A percentile compares a stretch with the other conserved stretches of the same genome.
Conservation (phyloP, 2,329 filamentous ascomycete species). For the Drechslerella dactyloides region DNA sequence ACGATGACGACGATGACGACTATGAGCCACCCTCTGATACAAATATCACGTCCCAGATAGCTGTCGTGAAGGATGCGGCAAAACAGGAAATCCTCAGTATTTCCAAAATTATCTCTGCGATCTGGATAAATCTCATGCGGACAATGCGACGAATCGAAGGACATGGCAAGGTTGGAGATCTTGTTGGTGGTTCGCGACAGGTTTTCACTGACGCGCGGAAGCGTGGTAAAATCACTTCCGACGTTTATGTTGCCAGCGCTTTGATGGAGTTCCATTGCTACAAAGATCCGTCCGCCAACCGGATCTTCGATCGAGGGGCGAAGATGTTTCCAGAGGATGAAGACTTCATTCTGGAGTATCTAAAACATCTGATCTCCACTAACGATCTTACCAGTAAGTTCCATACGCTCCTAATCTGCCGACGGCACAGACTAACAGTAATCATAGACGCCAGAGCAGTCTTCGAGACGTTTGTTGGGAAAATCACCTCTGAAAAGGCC, state of each 20-base stretch:
- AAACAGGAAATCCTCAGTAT: slow-evolving; percentile 77
- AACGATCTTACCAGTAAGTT: slow-evolving; percentile 90
- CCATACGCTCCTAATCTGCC: not conserved
- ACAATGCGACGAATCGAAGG: slow-evolving; percentile 94
- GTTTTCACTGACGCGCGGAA: slow-evolving; percentile 89
- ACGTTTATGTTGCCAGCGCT: slow-evolving; percentile 92
- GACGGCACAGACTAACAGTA: slow-evolving; percentile 3
- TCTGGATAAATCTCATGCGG: slow-evolving; percentile 93
- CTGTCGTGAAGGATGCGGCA: slow-evolving; percentile 62
- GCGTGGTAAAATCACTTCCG: slow-evolving; percentile 85
- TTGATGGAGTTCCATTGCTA: slow-evolving; percentile 95
- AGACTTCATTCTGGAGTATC: slow-evolving; percentile 89
- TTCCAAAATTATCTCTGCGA: slow-evolving; percentile 84
- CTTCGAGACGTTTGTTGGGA: slow-evolving; percentile 86
- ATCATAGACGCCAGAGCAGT: slow-evolving; percentile 83
- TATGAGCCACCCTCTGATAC: slow-evolving; percentile 63
- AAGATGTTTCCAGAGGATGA: slow-evolving; percentile 94
- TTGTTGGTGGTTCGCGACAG: slow-evolving; percentile 75
- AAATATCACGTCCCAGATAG: slow-evolving; percentile 64
- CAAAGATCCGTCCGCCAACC: slow-evolving; percentile 87
- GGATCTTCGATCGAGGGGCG: slow-evolving; percentile 93
- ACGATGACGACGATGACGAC: slow-evolving; percentile 62
- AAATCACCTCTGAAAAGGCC: slow-evolving; percentile 77
- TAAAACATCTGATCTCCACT: slow-evolving; percentile 90
- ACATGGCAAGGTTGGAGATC: slow-evolving; percentile 72